phyloP scores from a whole-genome alignment of 306 rosid genomes.

The Inga oerstediana region DNA sequence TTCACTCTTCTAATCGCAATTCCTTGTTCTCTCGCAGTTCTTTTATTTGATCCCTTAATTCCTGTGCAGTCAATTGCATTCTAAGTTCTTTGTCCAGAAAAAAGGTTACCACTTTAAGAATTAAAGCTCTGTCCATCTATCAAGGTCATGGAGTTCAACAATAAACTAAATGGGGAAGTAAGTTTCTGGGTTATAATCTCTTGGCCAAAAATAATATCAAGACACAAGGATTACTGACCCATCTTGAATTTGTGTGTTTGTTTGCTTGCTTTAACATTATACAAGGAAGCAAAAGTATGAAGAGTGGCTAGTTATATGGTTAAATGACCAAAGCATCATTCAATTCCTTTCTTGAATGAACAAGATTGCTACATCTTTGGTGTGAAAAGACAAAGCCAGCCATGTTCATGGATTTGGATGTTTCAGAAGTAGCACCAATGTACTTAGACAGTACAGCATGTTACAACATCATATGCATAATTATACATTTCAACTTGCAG shows the following conservation, averaged over 20 bases:
- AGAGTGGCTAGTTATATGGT: neutral
- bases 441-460: neutral
- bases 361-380: neutral
- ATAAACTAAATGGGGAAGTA: slow-evolving; percentile 13
- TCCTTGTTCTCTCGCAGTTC: slow-evolving; percentile 22
- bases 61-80: neutral
- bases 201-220: neutral
- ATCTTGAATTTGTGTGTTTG: neutral
- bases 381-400: neutral
- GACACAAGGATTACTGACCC: neutral
- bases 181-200: neutral
- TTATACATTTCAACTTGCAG: slow-evolving; percentile 44
- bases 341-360: slow-evolving; percentile 3
- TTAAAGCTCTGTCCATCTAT: slow-evolving; percentile 70
- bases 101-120: slow-evolving; percentile 36
- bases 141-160: slow-evolving; percentile 3
- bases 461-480: slow-evolving; percentile 7
- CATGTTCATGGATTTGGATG: neutral
- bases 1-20: slow-evolving; percentile 28
- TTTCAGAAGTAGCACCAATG: neutral
- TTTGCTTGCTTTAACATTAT: slow-evolving; percentile 5
- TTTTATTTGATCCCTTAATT: neutral
- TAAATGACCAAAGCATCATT: neutral
- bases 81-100: neutral
- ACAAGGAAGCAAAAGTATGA: neutral